phyloP scores from a whole-genome alignment of 768 basidiomycete species.

The Cyclocybe aegerita region DNA sequence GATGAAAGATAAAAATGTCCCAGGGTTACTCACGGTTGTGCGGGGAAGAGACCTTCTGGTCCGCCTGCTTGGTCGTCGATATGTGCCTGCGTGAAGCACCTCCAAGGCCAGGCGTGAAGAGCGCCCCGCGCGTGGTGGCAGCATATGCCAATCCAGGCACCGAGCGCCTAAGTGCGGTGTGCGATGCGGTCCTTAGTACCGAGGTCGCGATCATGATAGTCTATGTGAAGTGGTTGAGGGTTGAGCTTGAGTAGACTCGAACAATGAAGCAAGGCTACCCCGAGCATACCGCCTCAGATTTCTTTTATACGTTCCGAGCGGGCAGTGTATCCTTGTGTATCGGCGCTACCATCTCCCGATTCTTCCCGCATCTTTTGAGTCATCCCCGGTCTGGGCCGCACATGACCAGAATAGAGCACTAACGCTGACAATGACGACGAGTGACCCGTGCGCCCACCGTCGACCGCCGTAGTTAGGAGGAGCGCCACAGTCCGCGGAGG shows the following conservation, averaged over 20 bases:
- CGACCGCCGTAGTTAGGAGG: no score
- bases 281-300: neutral
- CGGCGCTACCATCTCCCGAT: neutral
- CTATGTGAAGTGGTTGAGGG: neutral
- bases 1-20: neutral
- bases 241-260: neutral
- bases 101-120: conserved; percentile 2
- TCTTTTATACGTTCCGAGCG: neutral
- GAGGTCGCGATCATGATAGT: conserved; percentile 16
- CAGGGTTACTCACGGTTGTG: conserved; percentile 15
- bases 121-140: neutral
- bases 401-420: no score
- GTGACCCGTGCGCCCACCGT: no score
- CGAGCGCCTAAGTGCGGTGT: conserved; percentile 2
- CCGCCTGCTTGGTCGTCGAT: conserved; percentile 14
- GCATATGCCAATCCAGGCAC: neutral
- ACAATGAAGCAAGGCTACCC: neutral
- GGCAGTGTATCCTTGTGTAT: conserved; percentile 5
- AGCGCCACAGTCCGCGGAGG: no score
- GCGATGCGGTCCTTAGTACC: conserved; percentile 10
- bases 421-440: no score
- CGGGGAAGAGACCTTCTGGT: conserved; percentile 13
- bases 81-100: neutral
- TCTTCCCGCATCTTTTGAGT: no score
- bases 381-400: no score